Evolutionary conservation across 2,329 filamentous ascomycete genomes (phyloP).

Genomic region (Ceratocystis alfenasii): DNA sequence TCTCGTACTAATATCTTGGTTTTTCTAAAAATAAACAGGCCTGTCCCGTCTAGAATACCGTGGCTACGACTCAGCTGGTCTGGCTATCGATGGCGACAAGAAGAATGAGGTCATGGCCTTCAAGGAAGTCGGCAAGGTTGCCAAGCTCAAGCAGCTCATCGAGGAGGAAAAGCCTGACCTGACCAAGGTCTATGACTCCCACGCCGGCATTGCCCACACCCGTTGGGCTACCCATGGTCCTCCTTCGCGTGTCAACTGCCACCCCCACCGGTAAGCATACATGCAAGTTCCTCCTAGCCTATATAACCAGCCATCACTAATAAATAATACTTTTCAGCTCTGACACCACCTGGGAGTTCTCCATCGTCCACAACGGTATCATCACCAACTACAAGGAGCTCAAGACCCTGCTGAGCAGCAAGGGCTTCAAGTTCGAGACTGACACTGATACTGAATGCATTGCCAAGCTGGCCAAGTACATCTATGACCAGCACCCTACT

Average conservation of each 20-base stretch:
- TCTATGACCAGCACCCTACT: constrained; percentile 85
- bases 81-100: constrained; percentile 95
- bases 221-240: constrained; percentile 97
- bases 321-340: constrained; percentile 46
- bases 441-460: constrained; percentile 99
- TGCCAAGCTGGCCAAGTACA: constrained; percentile 96
- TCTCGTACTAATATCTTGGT: not conserved
- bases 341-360: constrained; percentile 89
- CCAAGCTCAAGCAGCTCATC: constrained; percentile 88
- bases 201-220: constrained; percentile 97
- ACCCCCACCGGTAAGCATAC: constrained; percentile 74
- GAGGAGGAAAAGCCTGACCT: constrained; percentile 71
- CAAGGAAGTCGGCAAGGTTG: constrained; percentile 99
- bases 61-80: constrained; percentile 94
- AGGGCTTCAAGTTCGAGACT: constrained; percentile 98
- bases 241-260: constrained; percentile 90
- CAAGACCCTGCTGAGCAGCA: constrained; percentile 80
- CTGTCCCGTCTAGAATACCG: constrained; percentile 94
- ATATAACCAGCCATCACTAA: not conserved
- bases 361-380: constrained; percentile 98
- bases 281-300: not conserved
- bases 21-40: constrained; percentile 40
- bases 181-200: constrained; percentile 90
- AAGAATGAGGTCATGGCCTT: constrained; percentile 94
- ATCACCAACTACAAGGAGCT: constrained; percentile 99